A percentile compares a stretch with the other conserved stretches of the same genome.
phyloP scores from a whole-genome alignment of 495 filamentous ascomycete species.

The Lasiosphaeria hispida region DNA sequence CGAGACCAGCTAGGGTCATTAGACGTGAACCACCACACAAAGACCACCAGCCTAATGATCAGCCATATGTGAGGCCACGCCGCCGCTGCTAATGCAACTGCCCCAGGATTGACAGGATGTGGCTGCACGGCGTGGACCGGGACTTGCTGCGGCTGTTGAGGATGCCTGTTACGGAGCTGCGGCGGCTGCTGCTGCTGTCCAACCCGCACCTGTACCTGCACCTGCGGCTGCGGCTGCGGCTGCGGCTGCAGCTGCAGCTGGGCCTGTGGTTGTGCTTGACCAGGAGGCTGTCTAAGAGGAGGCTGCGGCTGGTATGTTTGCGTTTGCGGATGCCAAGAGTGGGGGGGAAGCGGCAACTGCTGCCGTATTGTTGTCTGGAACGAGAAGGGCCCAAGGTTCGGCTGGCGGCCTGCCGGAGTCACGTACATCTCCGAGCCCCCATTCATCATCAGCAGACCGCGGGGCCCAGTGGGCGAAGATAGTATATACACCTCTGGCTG shows the following conservation, averaged over 20 bases:
- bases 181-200: slow-evolving; percentile 16
- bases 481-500: slow-evolving; percentile 59
- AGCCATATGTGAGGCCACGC: slow-evolving; percentile 68
- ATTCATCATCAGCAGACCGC: slow-evolving; percentile 57
- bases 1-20: slow-evolving; percentile 68
- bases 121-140: slow-evolving; percentile 8
- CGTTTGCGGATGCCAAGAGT: slow-evolving; percentile 3
- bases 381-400: not conserved
- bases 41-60: slow-evolving; percentile 68
- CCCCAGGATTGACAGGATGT: slow-evolving; percentile 42
- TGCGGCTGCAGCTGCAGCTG: slow-evolving; percentile 10
- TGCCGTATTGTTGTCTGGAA: not conserved
- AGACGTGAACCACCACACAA: slow-evolving; percentile 77
- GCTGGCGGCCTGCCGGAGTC: slow-evolving; percentile 20
- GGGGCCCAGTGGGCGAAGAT: slow-evolving; percentile 58
- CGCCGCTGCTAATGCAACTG: slow-evolving; percentile 48
- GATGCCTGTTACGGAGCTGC: not conserved
- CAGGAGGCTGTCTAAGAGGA: slow-evolving; percentile 11
- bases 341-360: not conserved
- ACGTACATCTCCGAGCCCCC: slow-evolving; percentile 43
- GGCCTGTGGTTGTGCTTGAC: slow-evolving; percentile 8
- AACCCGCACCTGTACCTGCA: slow-evolving; percentile 11
- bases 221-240: slow-evolving; percentile 25
- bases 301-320: slow-evolving; percentile 12
- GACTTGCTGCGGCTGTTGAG: not conserved